These are phyloP conservation scores for Pseudogymnoascus sp. DNA, from an alignment of 2,329 filamentous ascomycete species.

Conservation along the genomic window DNA sequence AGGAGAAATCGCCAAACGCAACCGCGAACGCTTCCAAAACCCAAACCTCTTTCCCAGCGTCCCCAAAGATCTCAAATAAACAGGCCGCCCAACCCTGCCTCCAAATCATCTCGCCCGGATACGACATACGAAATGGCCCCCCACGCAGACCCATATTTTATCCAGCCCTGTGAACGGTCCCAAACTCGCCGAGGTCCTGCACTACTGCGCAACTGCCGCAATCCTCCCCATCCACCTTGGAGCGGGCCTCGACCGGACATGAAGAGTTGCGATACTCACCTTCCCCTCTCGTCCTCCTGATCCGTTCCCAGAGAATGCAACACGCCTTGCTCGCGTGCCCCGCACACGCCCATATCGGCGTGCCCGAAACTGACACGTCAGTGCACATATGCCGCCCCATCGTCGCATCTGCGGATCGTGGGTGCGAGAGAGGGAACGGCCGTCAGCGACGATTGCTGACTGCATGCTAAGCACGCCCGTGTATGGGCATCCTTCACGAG, in stretches of 20 bases:
- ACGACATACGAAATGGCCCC: neutral
- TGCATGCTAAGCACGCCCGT: neutral
- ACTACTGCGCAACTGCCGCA: neutral
- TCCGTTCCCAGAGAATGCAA: neutral
- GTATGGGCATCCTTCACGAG: neutral
- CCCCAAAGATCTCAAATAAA: constrained; percentile 47
- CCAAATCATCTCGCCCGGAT: neutral
- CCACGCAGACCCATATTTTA: neutral
- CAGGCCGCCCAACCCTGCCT: neutral
- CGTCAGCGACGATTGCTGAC: neutral
- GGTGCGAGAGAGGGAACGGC: neutral
- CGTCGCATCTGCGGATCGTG: neutral
- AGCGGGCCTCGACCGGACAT: neutral
- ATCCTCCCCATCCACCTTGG: neutral
- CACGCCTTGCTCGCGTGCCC: constrained; percentile 2
- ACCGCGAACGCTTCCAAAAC: constrained; percentile 70
- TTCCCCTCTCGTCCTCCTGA: neutral
- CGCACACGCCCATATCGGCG: neutral
- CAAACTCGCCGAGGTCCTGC: neutral
- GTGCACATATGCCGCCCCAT: neutral
- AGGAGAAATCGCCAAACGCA: constrained; percentile 70
- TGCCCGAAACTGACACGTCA: constrained; percentile 2
- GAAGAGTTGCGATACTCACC: neutral
- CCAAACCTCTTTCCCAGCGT: constrained; percentile 79
- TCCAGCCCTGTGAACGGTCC: neutral